A percentile compares a stretch with the other conserved stretches of the same genome.
Evolutionary conservation across 768 basidiomycete genomes (phyloP).

Genomic region (Gelatoporia subvermispora): DNA sequence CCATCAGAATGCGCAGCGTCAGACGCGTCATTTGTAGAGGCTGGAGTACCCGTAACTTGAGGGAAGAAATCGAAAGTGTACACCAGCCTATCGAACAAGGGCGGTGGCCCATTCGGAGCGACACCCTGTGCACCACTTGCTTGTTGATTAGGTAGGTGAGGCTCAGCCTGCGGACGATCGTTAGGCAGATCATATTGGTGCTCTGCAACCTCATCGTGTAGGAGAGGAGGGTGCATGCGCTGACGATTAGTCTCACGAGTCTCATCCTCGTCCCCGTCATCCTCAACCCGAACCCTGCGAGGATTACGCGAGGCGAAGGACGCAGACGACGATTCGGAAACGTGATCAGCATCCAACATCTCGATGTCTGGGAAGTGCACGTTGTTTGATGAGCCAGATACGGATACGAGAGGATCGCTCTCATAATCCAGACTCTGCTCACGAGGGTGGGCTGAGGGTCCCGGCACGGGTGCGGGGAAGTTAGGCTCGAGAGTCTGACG

Average conservation of each 20-base stretch:
- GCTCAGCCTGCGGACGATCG: not conserved
- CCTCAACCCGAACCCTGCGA: slow-evolving; percentile 54
- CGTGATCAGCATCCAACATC: slow-evolving; percentile 1
- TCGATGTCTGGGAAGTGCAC: slow-evolving; percentile 6
- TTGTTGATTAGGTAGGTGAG: not conserved
- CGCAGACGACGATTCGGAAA: not conserved
- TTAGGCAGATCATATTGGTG: too few relatives aligned
- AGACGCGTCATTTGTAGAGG: too few relatives aligned
- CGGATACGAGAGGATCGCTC: too few relatives aligned
- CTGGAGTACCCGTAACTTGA: not conserved
- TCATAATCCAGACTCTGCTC: too few relatives aligned
- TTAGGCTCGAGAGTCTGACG: too few relatives aligned
- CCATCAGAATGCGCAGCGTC: too few relatives aligned
- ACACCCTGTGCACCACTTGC: not conserved
- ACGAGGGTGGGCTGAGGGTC: too few relatives aligned
- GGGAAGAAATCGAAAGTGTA: slow-evolving; percentile 15
- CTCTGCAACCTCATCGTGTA: slow-evolving; percentile 9
- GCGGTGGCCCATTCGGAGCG: not conserved
- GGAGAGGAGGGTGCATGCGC: slow-evolving; percentile 34
- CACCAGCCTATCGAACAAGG: slow-evolving; percentile 3
- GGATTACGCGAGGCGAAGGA: not conserved
- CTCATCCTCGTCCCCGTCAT: slow-evolving; percentile 59
- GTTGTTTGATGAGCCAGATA: too few relatives aligned
- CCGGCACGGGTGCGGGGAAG: too few relatives aligned
- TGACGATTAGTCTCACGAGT: slow-evolving; percentile 58